Base-by-base conservation (phyloP, 2,329 filamentous ascomycete species). In the Microcyclospora tardicrescens region DNA sequence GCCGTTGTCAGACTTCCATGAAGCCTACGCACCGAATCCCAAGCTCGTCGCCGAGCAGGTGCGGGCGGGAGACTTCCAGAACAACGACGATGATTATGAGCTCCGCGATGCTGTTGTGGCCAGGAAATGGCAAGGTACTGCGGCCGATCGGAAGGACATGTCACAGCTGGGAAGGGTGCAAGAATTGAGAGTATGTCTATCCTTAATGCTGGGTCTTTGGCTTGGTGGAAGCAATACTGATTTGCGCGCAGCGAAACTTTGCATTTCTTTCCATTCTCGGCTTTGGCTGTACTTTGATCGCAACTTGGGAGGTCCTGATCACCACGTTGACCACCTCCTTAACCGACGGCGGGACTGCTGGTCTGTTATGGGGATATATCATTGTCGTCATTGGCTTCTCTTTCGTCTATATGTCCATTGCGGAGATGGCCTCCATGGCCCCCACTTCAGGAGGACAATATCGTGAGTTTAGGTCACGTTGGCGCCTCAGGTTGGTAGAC, bases 371-470 rank as follows among this genome's bases (percentile, higher is more conserved):
- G 47, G 45, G 46, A 6, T 61, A 56, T 33, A 46, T 63, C 27
- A 50, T 51, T 35, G 56, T 52, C 0, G 55, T 52, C 15, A 35
- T 59, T 13, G 59, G 60, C 5, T 57, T 60, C 35, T 44, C 50
- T 2, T 53, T 57, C 30, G 55, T 59, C 6, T 53, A 57, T 29
- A 31, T 56, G 10, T 55, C 49, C 2, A 38, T 61, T 19, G 55
- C 58, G 11, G 58, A 62, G 41, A 51, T 57, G 48, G 43, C 47
- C 10, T 51, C 46, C 5, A 55, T 57, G 60, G 54, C 59, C n/a
- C 62, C 61, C 9, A 61, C 61, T n/a, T 34, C 43, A 10, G 45
- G 47, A 24, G 47, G 41, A 30, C 39, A 46, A 30, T 43, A 41
- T 28, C 38, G 31, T 42, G 35, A 10, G 40, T 36, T 34, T 11